Base-by-base conservation (phyloP, 2,329 filamentous ascomycete genomes). In the Pseudogymnoascus sp. region DNA sequence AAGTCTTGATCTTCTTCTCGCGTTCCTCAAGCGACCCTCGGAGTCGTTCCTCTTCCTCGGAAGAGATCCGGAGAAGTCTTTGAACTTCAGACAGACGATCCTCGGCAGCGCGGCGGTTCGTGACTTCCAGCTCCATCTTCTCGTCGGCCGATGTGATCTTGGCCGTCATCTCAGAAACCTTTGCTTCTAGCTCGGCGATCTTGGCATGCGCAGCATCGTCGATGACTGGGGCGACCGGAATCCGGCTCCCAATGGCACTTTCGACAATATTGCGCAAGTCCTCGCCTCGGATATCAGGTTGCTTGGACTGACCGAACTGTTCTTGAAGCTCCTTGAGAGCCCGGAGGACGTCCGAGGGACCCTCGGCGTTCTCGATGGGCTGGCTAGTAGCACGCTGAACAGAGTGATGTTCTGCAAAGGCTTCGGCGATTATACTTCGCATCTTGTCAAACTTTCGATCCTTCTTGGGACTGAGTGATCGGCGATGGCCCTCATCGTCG, bases 371-470 rank as follows among this genome's bases (percentile, higher is more conserved):
- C 6, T 71, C 66, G 8, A 69, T 62, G 21, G 70, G 64, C 10
- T 74, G 47, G 8, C 65, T 61, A 1, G 64, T 31, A 11, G 66
- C 65, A 50, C 13, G 64, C 72, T 76, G 60, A 74, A 78, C 69
- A 19, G 57, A 38, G 61, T 84, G 80, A 63, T 87, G 83, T 9
- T 79, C 73, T 21, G 81, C 80, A 42, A 97, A 77, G 31, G 89
- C 91, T 68, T 97, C 93, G 62, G 87, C 77, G 26, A 93, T 82
- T 47, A 85, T 84, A 23, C 80, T 78, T 62, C 87, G 88, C 67
- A 99, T 91, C 74, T 93, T 91, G 64, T 97, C 92, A 70, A 93
- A 76, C 69, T 86, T 91, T 70, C 87, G 87, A 71, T 96, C 91
- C 66, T 87, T 84, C 64, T 85, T 83, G 17, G 92, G 91, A 69